A percentile compares a stretch with the other conserved stretches of the same genome.
These are phyloP conservation scores for Salix suchowensis DNA, from an alignment of 345 rosid genomes.

Conservation along the genomic window DNA sequence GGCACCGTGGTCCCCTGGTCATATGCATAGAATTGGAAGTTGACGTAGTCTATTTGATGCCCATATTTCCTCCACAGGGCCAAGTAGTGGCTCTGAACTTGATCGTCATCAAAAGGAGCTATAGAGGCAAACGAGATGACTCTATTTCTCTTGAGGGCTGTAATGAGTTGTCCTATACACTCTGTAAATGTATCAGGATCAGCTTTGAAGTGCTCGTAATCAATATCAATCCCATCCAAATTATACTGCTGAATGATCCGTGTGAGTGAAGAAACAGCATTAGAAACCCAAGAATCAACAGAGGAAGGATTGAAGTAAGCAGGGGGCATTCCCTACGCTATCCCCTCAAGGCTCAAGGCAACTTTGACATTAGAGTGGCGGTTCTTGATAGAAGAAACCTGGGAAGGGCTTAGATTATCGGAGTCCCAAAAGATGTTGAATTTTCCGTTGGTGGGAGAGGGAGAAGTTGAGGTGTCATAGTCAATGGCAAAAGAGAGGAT, in stretches of 20 bases:
- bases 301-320: slow-evolving; percentile 10
- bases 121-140: slow-evolving; percentile 14
- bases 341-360: slow-evolving; percentile 6
- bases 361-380: slow-evolving; percentile 7
- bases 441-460: slow-evolving; percentile 13
- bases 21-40: slow-evolving; percentile 13
- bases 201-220: slow-evolving; percentile 11
- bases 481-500: slow-evolving; percentile 13
- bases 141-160: slow-evolving; percentile 1
- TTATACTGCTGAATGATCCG: slow-evolving; percentile 1
- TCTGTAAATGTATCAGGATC: slow-evolving; percentile 2
- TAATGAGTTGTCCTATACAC: slow-evolving; percentile 6
- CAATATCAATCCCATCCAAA: slow-evolving; percentile 13
- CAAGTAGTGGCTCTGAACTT: slow-evolving; percentile 11
- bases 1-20: neutral
- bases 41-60: slow-evolving; percentile 6
- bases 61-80: slow-evolving; percentile 12
- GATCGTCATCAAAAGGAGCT: slow-evolving; percentile 10
- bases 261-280: slow-evolving; percentile 15
- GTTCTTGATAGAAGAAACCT: slow-evolving; percentile 5
- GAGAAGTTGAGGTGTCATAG: neutral
- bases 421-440: slow-evolving; percentile 14
- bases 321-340: neutral
- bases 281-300: slow-evolving; percentile 3
- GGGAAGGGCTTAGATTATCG: neutral